Evolutionary conservation across 345 rosid genomes (phyloP), one percentile per base, ranked within the genome.

Genomic region (Bruguiera gymnorhiza): DNA sequence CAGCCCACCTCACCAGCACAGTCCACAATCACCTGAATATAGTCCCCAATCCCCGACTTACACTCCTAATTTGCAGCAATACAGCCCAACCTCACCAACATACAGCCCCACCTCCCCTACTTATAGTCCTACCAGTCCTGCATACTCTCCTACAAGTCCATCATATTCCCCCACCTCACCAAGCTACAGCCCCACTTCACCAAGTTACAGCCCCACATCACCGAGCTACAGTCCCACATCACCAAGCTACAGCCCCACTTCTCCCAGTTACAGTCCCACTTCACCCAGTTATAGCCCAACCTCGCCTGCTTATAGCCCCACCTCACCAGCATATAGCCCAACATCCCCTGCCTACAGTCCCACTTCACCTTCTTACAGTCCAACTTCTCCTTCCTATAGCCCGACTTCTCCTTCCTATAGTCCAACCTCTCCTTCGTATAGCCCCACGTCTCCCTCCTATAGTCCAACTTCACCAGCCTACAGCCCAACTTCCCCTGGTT

Each of bases 101-200:
- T 94, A 94, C 63, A 90, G 97, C 70, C 98, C 98, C 6, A 90
- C 89, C 60, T 88, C 97, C 59, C 98, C 97, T 32, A 82, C 89
- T 16, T 93, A 86, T 62, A 91, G 96, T 70, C 97, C 98, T 23
- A 89, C 92, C 13, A 84, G 89, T 73, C 97, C 98, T 6, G 92
- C 93, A 2, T 91, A 89, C 70, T 86, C 92, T 70, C 96, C 90
- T 6, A 83, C 84, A 43, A 81, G 83, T 58, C 87, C 84, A n/a
- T 78, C 84, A 8, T 83, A 83, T 65, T 76, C 81, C 30, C 86
- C 86, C 11, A 83, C 87, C 7, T 79, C 85, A 21, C 87, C 83
- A 5, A 68, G 79, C 21, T 85, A 85, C 63, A 73, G 85, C 54
- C 87, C 91, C 6, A 84, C 91, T 1, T 83, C 88, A 63, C 91